phyloP scores from a whole-genome alignment of 2,329 filamentous ascomycete genomes.

The Diplocarpon mali region DNA sequence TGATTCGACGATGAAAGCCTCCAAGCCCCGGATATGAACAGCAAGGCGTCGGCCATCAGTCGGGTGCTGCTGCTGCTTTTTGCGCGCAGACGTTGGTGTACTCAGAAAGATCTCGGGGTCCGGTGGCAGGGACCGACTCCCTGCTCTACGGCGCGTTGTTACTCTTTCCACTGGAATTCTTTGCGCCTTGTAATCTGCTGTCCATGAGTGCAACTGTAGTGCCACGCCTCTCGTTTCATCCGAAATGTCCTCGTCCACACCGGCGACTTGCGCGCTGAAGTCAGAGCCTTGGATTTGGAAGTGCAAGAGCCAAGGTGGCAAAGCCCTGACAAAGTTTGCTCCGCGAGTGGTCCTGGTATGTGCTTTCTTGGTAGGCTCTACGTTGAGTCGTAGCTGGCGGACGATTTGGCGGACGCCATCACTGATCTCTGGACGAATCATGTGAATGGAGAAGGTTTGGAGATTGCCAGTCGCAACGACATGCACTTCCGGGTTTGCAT shows the following conservation, averaged over 20 bases:
- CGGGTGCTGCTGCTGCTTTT: constrained; percentile 37
- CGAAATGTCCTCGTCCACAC: constrained; percentile 74
- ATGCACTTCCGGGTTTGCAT: constrained; percentile 72
- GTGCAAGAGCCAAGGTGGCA: constrained; percentile 77
- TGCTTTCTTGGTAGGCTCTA: constrained; percentile 49
- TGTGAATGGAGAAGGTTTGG: constrained; percentile 78
- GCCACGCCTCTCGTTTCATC: constrained; percentile 72
- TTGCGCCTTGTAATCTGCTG: constrained; percentile 78
- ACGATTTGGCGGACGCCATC: constrained; percentile 89
- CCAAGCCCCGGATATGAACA: constrained; percentile 71
- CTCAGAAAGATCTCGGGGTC: constrained; percentile 52
- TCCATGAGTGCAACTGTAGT: constrained; percentile 78
- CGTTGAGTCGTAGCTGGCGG: constrained; percentile 63
- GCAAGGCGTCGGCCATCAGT: constrained; percentile 75
- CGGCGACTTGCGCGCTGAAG: constrained; percentile 83
- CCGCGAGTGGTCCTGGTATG: constrained; percentile 39
- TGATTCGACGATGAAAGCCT: constrained; percentile 83
- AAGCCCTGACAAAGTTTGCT: constrained; percentile 60
- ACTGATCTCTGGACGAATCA: constrained; percentile 86
- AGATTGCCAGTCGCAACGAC: constrained; percentile 71
- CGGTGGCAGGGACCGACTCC: constrained; percentile 56
- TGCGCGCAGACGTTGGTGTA: constrained; percentile 38
- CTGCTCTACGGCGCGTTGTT: constrained; percentile 55
- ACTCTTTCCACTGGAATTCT: constrained; percentile 50
- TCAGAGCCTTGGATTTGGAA: constrained; percentile 79